A percentile compares a stretch with the other conserved stretches of the same genome.
Conservation (phyloP, 345 rosid species). For the Eucalyptus regnans region DNA sequence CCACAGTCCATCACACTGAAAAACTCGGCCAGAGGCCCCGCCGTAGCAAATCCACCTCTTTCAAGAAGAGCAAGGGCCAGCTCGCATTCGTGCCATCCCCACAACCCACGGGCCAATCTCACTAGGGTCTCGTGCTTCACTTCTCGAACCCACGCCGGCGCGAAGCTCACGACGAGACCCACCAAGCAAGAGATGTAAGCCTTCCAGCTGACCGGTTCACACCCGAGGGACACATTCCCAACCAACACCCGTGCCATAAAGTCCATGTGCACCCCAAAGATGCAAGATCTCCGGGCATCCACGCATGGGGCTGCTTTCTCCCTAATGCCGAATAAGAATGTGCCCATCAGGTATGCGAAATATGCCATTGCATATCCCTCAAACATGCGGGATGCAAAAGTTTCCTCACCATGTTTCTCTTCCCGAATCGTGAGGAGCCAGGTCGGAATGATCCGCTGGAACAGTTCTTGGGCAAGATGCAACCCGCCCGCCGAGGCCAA, state of each 20-base stretch:
- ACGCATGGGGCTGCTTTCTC: slow-evolving; percentile 10
- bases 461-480: slow-evolving; percentile 30
- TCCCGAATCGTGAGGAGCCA: slow-evolving; percentile 35
- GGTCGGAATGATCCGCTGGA: slow-evolving; percentile 38
- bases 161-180: slow-evolving; percentile 26
- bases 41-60: slow-evolving; percentile 37
- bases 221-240: slow-evolving; percentile 34
- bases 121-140: slow-evolving; percentile 32
- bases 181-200: slow-evolving; percentile 43
- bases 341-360: slow-evolving; percentile 22
- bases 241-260: slow-evolving; percentile 35
- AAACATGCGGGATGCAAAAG: slow-evolving; percentile 12
- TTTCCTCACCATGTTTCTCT: slow-evolving; percentile 10
- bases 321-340: slow-evolving; percentile 26
- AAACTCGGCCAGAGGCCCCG: slow-evolving; percentile 23
- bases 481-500: slow-evolving; percentile 33
- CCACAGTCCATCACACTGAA: slow-evolving; percentile 8
- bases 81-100: slow-evolving; percentile 41
- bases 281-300: slow-evolving; percentile 2
- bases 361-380: slow-evolving; percentile 59
- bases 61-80: slow-evolving; percentile 52
- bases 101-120: slow-evolving; percentile 35
- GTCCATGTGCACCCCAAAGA: slow-evolving; percentile 33
- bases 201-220: slow-evolving; percentile 48
- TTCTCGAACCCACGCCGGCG: slow-evolving; percentile 41